Evolutionary conservation across 768 basidiomycete genomes (phyloP).

Genomic region (Leccinellum rugosiceps): DNA sequence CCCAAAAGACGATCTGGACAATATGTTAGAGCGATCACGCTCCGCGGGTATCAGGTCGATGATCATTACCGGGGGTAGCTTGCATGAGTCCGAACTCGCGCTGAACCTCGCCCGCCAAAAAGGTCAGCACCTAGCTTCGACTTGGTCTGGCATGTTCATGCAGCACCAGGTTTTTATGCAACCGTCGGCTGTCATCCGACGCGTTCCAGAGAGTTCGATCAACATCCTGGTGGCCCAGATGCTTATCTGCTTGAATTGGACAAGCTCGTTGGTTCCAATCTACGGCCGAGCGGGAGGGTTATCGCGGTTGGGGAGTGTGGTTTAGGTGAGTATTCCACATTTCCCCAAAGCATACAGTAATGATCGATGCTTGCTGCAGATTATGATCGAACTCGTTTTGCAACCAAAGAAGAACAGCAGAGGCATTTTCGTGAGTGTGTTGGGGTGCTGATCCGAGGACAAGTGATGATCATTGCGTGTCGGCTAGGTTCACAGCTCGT

Average conservation of each 20-base stretch:
- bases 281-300: slow-evolving; percentile 53
- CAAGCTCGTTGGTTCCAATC: slow-evolving; percentile 45
- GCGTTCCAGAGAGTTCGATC: slow-evolving; percentile 64
- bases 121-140: slow-evolving; percentile 33
- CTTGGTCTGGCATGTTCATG: not conserved
- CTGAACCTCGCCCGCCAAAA: slow-evolving; percentile 57
- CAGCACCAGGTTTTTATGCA: slow-evolving; percentile 53
- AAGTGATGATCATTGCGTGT: not conserved
- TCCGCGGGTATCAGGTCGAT: slow-evolving; percentile 63
- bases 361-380: slow-evolving; percentile 38
- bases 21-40: slow-evolving; percentile 53
- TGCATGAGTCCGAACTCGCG: slow-evolving; percentile 60
- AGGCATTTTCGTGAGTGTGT: slow-evolving; percentile 62
- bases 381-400: slow-evolving; percentile 72
- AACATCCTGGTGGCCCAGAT: slow-evolving; percentile 50
- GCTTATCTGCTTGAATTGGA: slow-evolving; percentile 62
- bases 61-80: slow-evolving; percentile 74
- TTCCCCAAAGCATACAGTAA: not conserved
- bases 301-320: slow-evolving; percentile 82
- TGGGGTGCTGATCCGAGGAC: not conserved
- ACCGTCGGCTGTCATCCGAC: slow-evolving; percentile 84
- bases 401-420: slow-evolving; percentile 56
- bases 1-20: slow-evolving; percentile 56
- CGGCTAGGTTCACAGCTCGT: slow-evolving; percentile 49
- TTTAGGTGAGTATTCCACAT: slow-evolving; percentile 44